Evolutionary conservation across 2,329 filamentous ascomycete species (phyloP).

Genomic region (Claviceps sp.): DNA sequence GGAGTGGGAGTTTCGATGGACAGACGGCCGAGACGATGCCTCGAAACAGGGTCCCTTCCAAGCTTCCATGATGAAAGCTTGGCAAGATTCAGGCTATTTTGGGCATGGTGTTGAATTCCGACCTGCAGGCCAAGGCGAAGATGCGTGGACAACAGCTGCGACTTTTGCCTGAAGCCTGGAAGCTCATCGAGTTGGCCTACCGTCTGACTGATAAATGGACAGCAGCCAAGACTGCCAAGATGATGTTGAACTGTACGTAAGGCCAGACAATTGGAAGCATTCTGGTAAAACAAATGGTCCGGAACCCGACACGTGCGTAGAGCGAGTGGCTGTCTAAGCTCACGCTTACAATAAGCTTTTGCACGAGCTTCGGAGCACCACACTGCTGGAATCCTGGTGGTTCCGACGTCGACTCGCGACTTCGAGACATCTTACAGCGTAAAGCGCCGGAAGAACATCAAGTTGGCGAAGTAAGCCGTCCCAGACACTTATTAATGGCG

Average conservation of each 20-base stretch:
- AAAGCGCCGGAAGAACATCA: slow-evolving; percentile 6
- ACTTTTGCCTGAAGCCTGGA: slow-evolving; percentile 31
- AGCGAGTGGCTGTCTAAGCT: not conserved
- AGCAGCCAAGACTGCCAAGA: not conserved
- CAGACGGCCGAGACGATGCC: slow-evolving; percentile 69
- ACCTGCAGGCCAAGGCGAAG: slow-evolving; percentile 37
- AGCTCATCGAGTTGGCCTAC: not conserved
- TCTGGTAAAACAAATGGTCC: not conserved
- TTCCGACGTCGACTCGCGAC: slow-evolving; percentile 4
- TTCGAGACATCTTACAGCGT: slow-evolving; percentile 5
- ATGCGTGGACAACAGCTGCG: slow-evolving; percentile 37
- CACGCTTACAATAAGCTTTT: not conserved
- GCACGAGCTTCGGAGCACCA: slow-evolving; percentile 1
- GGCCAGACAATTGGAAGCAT: not conserved
- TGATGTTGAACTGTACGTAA: not conserved
- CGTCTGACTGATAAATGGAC: not conserved
- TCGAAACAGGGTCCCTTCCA: slow-evolving; percentile 81
- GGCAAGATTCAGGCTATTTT: slow-evolving; percentile 89
- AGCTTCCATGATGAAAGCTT: slow-evolving; percentile 71
- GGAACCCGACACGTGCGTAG: not conserved
- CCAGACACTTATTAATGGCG: not conserved
- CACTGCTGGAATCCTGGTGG: slow-evolving; percentile 1
- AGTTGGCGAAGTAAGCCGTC: not conserved
- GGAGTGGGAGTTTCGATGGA: slow-evolving; percentile 85
- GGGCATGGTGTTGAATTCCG: slow-evolving; percentile 76